Evolutionary conservation across 495 filamentous ascomycete genomes (phyloP).

Genomic region (Penicillium egyptiacum): DNA sequence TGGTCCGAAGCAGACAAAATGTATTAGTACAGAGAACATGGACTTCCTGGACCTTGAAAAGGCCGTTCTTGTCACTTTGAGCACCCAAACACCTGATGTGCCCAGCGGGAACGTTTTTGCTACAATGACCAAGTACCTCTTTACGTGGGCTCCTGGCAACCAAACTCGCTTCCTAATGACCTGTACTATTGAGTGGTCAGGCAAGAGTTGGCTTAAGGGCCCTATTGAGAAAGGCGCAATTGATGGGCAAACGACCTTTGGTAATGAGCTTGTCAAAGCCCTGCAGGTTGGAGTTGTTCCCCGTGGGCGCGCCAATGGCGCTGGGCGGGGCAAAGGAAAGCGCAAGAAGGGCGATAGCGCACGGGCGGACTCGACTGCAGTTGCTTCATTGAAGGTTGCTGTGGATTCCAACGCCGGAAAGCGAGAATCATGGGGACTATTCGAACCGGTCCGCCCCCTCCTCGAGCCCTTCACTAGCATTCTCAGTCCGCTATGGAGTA

Average conservation of each 20-base stretch:
- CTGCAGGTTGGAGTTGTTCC: constrained; percentile 72
- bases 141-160: constrained; percentile 86
- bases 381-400: constrained; percentile 46
- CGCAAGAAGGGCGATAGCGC: constrained; percentile 56
- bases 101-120: constrained; percentile 89
- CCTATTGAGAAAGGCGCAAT: constrained; percentile 95
- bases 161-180: constrained; percentile 79
- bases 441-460: constrained; percentile 72
- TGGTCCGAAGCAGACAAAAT: constrained; percentile 94
- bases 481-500: constrained; percentile 65
- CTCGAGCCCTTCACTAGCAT: constrained; percentile 72
- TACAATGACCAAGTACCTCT: constrained; percentile 90
- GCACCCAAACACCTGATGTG: constrained; percentile 91
- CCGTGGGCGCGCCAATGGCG: constrained; percentile 48
- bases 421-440: constrained; percentile 67
- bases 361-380: constrained; percentile 31
- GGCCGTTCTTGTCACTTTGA: constrained; percentile 71
- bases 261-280: constrained; percentile 68
- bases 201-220: constrained; percentile 97
- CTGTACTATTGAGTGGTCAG: constrained; percentile 91
- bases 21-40: constrained; percentile 79
- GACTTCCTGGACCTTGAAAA: constrained; percentile 86
- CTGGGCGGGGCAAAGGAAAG: constrained; percentile 45
- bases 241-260: constrained; percentile 82
- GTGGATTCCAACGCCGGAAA: constrained; percentile 41